Evolutionary conservation across 495 filamentous ascomycete genomes (phyloP), one percentile per base, ranked within the genome.

Genomic region (Daldinia vernicosa): DNA sequence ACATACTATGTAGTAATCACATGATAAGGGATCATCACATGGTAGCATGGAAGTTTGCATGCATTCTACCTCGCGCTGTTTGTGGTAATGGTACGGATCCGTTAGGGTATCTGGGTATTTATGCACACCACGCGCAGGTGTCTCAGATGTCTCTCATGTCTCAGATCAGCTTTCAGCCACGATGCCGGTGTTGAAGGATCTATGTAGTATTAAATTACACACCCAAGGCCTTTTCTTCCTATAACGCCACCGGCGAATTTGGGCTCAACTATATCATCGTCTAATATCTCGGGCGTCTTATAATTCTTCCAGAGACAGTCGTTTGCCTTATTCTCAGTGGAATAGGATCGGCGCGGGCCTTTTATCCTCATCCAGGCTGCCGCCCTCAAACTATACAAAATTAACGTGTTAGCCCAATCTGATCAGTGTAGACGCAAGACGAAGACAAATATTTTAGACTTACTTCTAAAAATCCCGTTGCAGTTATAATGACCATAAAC

Each of bases 391-490:
- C 83, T 85, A 61, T 63, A 57, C 22, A 65, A 40, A 69, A 57
- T 9, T 51, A 55, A 65, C 37, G 8, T 37, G 54, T 78, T 69
- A 80, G 71, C 60, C 65, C 22, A 45, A 58, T 11, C 15, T 45
- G 9, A 28, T 60, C 39, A 39, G 11, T 14, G 17, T 66, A 9
- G 15, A 45, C n/a, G 1, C 9, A 22, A 40, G 33, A 32, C 9
- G 28, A 53, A 59, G 32, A 56, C 19, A 14, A 62, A 52, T 40
- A 22, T 30, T 50, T 14, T 60, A 53, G 60, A 76, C 84, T 74
- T 75, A 86, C 87, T 76, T 89, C 87, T 69, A 89, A 79, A 75
- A 89, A 89, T 66, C 82, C 83, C n/a, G 86, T 89, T 27, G 88
- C 80, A 3, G 81, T 80, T 66, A 89, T 86, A 61, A 89, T 69